Percentiles rank a stretch among this genome's conserved stretches.
phyloP scores from a whole-genome alignment of 495 filamentous ascomycete genomes.

The Penicillium daleae region DNA sequence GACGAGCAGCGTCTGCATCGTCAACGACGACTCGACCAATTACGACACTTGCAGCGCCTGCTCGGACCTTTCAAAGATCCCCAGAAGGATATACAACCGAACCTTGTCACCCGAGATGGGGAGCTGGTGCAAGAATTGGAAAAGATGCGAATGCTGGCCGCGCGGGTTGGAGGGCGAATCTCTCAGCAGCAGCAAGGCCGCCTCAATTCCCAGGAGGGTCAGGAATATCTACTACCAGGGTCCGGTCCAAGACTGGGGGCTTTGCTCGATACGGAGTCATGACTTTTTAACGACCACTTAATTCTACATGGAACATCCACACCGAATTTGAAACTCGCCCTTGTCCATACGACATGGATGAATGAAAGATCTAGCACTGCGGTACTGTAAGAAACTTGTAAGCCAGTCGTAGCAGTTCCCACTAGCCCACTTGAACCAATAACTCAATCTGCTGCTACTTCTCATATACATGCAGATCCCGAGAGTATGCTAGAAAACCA shows the following conservation, averaged over 20 bases:
- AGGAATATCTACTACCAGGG: slow-evolving; percentile 33
- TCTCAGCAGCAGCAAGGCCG: slow-evolving; percentile 35
- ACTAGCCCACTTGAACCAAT: background rate
- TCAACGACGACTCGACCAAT: slow-evolving; percentile 57
- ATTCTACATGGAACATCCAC: slow-evolving; percentile 12
- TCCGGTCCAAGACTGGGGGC: slow-evolving; percentile 42
- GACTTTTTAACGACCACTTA: slow-evolving; percentile 33
- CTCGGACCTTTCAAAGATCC: slow-evolving; percentile 62
- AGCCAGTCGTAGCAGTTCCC: slow-evolving; percentile 4
- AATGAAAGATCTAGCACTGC: slow-evolving; percentile 12
- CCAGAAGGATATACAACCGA: slow-evolving; percentile 68
- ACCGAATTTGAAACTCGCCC: slow-evolving; percentile 11
- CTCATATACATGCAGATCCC: background rate
- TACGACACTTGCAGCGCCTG: slow-evolving; percentile 59
- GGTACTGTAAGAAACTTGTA: slow-evolving; percentile 3
- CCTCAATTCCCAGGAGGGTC: slow-evolving; percentile 16
- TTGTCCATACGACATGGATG: slow-evolving; percentile 14
- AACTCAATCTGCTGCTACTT: background rate
- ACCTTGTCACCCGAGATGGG: slow-evolving; percentile 75
- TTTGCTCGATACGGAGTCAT: slow-evolving; percentile 37
- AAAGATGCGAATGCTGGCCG: slow-evolving; percentile 74
- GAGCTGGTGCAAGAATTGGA: slow-evolving; percentile 73
- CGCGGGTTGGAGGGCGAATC: slow-evolving; percentile 68
- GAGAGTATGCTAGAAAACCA: background rate
- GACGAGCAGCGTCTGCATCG: slow-evolving; percentile 56